phyloP scores from a whole-genome alignment of 257 asterid species.

The Solanum corneliomulleri region DNA sequence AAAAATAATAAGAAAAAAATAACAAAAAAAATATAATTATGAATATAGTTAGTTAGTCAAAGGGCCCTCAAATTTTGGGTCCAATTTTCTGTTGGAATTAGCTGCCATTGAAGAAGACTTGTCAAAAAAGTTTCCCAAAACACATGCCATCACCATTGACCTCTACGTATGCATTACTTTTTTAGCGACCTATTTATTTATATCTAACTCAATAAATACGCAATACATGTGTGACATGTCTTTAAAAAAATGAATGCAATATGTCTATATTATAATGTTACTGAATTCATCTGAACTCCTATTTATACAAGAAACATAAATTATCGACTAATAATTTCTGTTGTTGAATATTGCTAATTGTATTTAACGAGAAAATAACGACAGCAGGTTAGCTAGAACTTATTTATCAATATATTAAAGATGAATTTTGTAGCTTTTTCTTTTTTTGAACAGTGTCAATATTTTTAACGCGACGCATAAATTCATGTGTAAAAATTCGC shows the following conservation, averaged over 20 bases:
- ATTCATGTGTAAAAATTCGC: neutral
- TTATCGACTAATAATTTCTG: rapidly evolving
- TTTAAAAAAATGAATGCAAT: neutral
- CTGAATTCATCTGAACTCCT: neutral
- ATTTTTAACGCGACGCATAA: neutral
- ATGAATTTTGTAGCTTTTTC: neutral
- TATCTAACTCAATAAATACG: neutral
- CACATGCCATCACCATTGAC: neutral
- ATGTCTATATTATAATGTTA: rapidly evolving
- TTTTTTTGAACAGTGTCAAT: neutral
- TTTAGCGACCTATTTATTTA: too few relatives aligned
- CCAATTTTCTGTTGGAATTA: neutral
- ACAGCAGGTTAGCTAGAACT: neutral
- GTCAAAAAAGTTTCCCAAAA: neutral
- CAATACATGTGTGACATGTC: rapidly evolving
- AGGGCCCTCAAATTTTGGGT: neutral
- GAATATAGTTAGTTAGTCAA: neutral
- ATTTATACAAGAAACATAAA: neutral
- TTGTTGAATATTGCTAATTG: rapidly evolving
- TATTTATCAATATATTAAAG: neutral
- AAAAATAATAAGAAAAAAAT: neutral
- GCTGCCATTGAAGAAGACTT: neutral
- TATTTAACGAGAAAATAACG: rapidly evolving
- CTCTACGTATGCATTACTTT: neutral
- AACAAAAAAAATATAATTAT: neutral